Base-by-base conservation (phyloP, 495 filamentous ascomycete genomes). In the Penicillium macrosclerotiorum region DNA sequence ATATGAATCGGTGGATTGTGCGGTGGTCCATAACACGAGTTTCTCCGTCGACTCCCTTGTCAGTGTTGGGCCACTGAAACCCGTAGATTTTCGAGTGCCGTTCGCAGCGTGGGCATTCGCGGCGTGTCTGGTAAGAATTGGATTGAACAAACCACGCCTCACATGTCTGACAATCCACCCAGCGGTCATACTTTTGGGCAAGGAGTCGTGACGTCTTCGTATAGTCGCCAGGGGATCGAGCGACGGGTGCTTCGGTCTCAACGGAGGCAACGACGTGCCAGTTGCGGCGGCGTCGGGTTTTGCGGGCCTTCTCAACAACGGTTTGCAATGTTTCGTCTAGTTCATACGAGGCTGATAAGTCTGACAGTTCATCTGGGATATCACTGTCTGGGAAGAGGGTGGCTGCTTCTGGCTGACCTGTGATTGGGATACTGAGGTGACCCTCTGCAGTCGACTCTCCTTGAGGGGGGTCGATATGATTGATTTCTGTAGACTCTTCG, bases 71-170 rank as follows among this genome's bases (percentile, higher is more conserved):
- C 94, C 94, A 99, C 39, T 81, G 77, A 56, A 86, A 95, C 0
- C 94, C 94, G 62, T 96, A 99, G 1, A 99, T 73, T 65, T 94
- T 97, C 19, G 87, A 91, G 55, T 99, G 93, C 0, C 94, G 78
- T 70, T 97, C 94, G 66, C 93, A 99, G 13, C 94, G 81, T 8
- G 86, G 89, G 60, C 93, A 99, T 20, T 86, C 84, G 17, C 82
- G 78, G 12, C 86, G 83, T 2, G 92, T 94, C 42, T 82, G 83
- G 62, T 93, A 96, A 2, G 84, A 89, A 54, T 97, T 85, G 13
- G 76, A 72, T 55, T 98, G 91, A 1, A 97, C 82, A 56, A 97
- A 99, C 47, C 81, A 78, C 1, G 74, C 68, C 13, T 79, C 77
- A 70, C 93, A 99, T 33, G 85, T 86, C 38, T 80, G 86, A 62